These are phyloP conservation scores for Plantago major DNA, from an alignment of 257 asterid species.

Conservation along the genomic window DNA sequence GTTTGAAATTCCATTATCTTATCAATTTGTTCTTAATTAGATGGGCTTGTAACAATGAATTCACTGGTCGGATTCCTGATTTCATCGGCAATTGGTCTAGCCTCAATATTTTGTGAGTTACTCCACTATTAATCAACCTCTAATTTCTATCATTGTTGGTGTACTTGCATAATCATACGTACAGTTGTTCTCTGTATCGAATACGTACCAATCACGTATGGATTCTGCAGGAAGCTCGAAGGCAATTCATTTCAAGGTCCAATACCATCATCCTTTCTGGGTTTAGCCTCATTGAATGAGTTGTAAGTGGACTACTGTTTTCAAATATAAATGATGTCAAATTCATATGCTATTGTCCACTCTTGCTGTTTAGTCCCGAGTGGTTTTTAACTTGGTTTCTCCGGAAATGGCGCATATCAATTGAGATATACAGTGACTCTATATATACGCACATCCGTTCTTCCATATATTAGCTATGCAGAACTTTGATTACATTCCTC, in stretches of 20 bases:
- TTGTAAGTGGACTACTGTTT: conserved; percentile 37
- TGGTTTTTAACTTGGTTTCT: too few species aligned
- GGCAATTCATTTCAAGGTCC: conserved; percentile 79
- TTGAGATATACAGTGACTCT: too few species aligned
- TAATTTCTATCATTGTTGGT: not conserved
- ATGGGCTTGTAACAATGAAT: conserved; percentile 62
- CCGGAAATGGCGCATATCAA: too few species aligned
- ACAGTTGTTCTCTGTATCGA: conserved; percentile 1
- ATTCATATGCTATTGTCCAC: too few species aligned
- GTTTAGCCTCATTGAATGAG: conserved; percentile 51
- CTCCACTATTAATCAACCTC: not conserved
- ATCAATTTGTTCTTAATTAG: conserved; percentile 29
- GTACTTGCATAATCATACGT: not conserved
- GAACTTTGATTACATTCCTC: too few species aligned
- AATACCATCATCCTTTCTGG: conserved; percentile 63
- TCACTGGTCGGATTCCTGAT: conserved; percentile 67
- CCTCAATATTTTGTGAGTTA: conserved; percentile 52
- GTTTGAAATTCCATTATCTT: too few species aligned
- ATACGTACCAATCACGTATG: not conserved
- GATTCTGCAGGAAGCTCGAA: conserved; percentile 53
- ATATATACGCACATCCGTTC: too few species aligned
- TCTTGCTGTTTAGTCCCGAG: too few species aligned
- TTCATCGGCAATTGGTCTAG: conserved; percentile 66
- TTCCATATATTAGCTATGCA: too few species aligned
- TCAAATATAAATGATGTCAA: too few species aligned